phyloP scores from a whole-genome alignment of 1,139 yeast species.

The Yamadazyma mexicana region DNA sequence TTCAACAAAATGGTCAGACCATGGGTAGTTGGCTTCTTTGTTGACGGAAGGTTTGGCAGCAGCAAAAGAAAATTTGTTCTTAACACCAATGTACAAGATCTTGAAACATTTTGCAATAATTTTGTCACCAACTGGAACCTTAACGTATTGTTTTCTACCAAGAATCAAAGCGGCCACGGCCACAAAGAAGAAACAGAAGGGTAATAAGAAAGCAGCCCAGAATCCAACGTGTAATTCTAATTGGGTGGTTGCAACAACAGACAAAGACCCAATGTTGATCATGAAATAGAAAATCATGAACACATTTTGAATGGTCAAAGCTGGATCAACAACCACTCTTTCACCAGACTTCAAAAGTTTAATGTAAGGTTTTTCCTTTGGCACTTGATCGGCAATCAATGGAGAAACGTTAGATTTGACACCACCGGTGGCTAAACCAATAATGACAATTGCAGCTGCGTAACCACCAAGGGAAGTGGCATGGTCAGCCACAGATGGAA shows the following conservation, averaged over 20 bases:
- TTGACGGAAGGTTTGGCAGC: slow-evolving; percentile 55
- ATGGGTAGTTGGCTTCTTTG: slow-evolving; percentile 47
- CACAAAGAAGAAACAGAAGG: slow-evolving; percentile 65
- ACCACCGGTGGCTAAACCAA: slow-evolving; percentile 82
- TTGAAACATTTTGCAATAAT: slow-evolving; percentile 58
- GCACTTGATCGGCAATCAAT: slow-evolving; percentile 72
- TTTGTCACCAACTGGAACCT: slow-evolving; percentile 63
- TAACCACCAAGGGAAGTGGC: slow-evolving; percentile 52
- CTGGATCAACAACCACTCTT: slow-evolving; percentile 41
- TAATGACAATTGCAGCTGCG: slow-evolving; percentile 61
- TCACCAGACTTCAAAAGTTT: slow-evolving; percentile 37
- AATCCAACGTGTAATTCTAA: slow-evolving; percentile 38
- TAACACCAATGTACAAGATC: slow-evolving; percentile 45
- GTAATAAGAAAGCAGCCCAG: slow-evolving; percentile 53
- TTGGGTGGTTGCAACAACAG: slow-evolving; percentile 44
- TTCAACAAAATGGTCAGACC: slow-evolving; percentile 64
- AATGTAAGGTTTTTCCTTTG: slow-evolving; percentile 38
- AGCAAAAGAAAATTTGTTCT: slow-evolving; percentile 51
- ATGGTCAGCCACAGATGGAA: slow-evolving; percentile 58
- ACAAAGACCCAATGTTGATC: slow-evolving; percentile 43
- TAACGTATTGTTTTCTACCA: slow-evolving; percentile 60
- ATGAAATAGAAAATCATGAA: slow-evolving; percentile 44
- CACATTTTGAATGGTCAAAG: slow-evolving; percentile 42
- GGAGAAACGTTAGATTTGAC: slow-evolving; percentile 81
- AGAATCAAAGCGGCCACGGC: slow-evolving; percentile 55